Conservation (phyloP, 169 alveolate species). For the Cryptosporidium bovis region DNA sequence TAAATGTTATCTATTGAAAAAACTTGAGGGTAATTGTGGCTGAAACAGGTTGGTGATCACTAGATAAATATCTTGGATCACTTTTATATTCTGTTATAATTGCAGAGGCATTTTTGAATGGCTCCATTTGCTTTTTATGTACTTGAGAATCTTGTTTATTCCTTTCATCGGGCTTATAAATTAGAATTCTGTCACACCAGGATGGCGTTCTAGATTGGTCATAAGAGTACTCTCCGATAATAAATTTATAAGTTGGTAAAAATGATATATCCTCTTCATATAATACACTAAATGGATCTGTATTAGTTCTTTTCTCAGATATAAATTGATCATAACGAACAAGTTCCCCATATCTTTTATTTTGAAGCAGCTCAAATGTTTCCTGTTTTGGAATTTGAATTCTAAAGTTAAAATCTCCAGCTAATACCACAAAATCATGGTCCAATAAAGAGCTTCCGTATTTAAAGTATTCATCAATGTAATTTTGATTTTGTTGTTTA, state of each 20-base stretch:
- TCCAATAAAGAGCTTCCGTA: constrained; percentile 78
- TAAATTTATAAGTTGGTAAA: constrained; percentile 92
- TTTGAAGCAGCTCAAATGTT: constrained; percentile 68
- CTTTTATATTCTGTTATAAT: constrained; percentile 77
- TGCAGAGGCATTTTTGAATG: not conserved
- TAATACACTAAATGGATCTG: constrained; percentile 76
- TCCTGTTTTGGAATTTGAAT: constrained; percentile 78
- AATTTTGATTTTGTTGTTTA: constrained; percentile 5
- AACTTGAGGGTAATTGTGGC: constrained; percentile 75
- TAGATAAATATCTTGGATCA: constrained; percentile 79
- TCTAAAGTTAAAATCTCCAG: constrained; percentile 92
- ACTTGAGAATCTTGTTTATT: not conserved
- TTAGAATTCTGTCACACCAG: constrained; percentile 90
- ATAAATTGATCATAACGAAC: constrained; percentile 80
- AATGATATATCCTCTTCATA: constrained; percentile 88
- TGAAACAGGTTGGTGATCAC: constrained; percentile 87
- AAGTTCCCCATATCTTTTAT: constrained; percentile 66
- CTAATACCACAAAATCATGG: constrained; percentile 83
- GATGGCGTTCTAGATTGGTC: constrained; percentile 92
- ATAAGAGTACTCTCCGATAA: constrained; percentile 84
- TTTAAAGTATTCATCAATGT: constrained; percentile 76
- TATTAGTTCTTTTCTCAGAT: constrained; percentile 75
- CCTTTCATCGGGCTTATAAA: not conserved
- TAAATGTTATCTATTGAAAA: no score
- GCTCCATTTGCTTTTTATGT: constrained; percentile 2